Conservation (phyloP, 176 grass and related monocot genomes). For the Triticum timopheevii region DNA sequence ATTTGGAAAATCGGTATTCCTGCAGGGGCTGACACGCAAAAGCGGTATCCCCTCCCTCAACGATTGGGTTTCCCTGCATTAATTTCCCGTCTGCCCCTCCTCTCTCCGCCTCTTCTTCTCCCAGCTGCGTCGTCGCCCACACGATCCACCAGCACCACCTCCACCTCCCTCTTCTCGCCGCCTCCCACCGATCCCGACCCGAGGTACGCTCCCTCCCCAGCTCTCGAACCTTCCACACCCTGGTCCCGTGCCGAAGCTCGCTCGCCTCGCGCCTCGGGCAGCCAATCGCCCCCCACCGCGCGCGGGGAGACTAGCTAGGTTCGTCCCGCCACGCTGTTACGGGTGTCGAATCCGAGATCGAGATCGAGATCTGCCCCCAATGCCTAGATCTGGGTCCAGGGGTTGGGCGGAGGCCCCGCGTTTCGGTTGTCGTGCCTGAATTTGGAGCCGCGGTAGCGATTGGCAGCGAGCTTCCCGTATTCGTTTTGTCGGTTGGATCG, state of each 20-base stretch:
- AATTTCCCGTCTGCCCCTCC: constrained; percentile 5
- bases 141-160: constrained; percentile 29
- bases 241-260: not conserved
- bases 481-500: not conserved
- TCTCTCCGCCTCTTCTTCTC: constrained; percentile 5
- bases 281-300: not conserved
- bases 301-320: not conserved
- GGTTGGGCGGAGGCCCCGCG: not conserved
- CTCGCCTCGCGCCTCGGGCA: not conserved
- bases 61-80: constrained; percentile 11
- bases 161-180: constrained; percentile 11
- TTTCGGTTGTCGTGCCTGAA: not conserved
- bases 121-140: constrained; percentile 40
- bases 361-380: constrained; percentile 6
- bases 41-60: not conserved
- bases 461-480: not conserved
- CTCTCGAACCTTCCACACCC: too few species aligned
- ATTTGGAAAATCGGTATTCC: not conserved
- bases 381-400: constrained; percentile 3
- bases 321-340: not conserved
- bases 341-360: not conserved
- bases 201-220: constrained; percentile 34
- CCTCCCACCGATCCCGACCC: constrained; percentile 31
- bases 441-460: not conserved
- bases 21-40: constrained; percentile 15